Evolutionary conservation across 2,329 filamentous ascomycete genomes (phyloP), one percentile per base, ranked within the genome.

Genomic region (Fusarium nodosum): DNA sequence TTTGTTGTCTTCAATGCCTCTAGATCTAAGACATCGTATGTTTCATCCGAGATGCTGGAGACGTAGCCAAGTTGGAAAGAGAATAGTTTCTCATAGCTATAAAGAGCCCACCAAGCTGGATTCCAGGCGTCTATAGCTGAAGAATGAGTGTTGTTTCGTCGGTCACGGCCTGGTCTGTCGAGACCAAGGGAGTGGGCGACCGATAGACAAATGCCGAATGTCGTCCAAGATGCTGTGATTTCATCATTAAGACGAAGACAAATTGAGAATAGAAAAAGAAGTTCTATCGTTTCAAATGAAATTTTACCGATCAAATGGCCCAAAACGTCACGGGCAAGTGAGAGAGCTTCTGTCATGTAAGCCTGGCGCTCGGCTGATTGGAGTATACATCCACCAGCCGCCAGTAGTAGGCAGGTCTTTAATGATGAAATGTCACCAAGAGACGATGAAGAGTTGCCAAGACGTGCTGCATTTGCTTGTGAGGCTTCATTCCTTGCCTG

Each of bases 231-330:
- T 2, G 60, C 62, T 1, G 38, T 63, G 4, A 63, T 56, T 0
- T 63, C 60, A 7, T 63, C 60, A 7, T 63, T 63, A 0, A 63
- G 26, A 1, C 60, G 58, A 1, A 63, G 60, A 28, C 58, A 63
- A 1, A 56, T 50, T 1, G 60, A 63, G 18, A 56, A 44, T 0
- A 63, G 10, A 5, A 63, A 63, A 1, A 63, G 7, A 1, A 56
- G 24, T 18, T 63, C 60, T 7, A 63, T 28, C 1, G 58, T 56
- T 10, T 44, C 42, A 2, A 63, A 38, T 3, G 60, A 38, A 7
- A 63, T 18, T 0, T 56, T 48, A 0, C 58, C 60, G 2, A 63
- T 63, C 0, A 63, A 15, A 13, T 56, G 2, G 0, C 60, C 60
- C 1, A 63, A 1, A 3, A 30, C 24, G 2, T 7, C 22, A 0